These are phyloP conservation scores for Colletotrichum noveboracense DNA, from an alignment of 2,329 filamentous ascomycete species.

Conservation along the genomic window DNA sequence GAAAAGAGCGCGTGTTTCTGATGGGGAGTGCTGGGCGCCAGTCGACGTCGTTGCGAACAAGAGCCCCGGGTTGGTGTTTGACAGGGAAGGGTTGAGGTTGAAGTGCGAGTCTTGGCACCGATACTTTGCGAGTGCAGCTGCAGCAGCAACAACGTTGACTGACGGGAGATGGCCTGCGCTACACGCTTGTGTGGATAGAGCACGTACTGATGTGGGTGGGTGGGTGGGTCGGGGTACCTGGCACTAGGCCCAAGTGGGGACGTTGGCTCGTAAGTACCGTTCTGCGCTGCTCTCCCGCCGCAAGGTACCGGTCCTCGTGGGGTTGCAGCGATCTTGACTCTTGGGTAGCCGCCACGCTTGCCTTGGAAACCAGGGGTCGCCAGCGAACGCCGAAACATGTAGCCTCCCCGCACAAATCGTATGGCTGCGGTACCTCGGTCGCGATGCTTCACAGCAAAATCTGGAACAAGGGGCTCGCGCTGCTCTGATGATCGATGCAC, in stretches of 20 bases:
- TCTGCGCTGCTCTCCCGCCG: neutral
- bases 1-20: slow-evolving; percentile 15
- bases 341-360: slow-evolving; percentile 5
- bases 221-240: neutral
- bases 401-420: neutral
- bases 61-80: slow-evolving; percentile 8
- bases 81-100: slow-evolving; percentile 7
- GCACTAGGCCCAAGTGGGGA: neutral
- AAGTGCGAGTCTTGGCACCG: slow-evolving; percentile 7
- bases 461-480: slow-evolving; percentile 21
- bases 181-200: neutral
- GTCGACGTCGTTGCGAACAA: slow-evolving; percentile 7
- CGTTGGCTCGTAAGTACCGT: neutral
- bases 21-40: slow-evolving; percentile 7
- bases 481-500: slow-evolving; percentile 10
- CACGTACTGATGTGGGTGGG: neutral
- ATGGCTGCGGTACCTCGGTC: neutral
- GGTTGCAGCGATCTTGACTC: slow-evolving; percentile 13
- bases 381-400: slow-evolving; percentile 12
- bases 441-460: slow-evolving; percentile 17
- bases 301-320: slow-evolving; percentile 2
- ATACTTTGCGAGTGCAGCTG: neutral
- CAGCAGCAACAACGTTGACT: neutral
- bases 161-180: slow-evolving; percentile 19
- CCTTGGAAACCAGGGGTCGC: neutral